Conservation (phyloP, 2,329 filamentous ascomycete genomes). For the Bipolaris bicolor region DNA sequence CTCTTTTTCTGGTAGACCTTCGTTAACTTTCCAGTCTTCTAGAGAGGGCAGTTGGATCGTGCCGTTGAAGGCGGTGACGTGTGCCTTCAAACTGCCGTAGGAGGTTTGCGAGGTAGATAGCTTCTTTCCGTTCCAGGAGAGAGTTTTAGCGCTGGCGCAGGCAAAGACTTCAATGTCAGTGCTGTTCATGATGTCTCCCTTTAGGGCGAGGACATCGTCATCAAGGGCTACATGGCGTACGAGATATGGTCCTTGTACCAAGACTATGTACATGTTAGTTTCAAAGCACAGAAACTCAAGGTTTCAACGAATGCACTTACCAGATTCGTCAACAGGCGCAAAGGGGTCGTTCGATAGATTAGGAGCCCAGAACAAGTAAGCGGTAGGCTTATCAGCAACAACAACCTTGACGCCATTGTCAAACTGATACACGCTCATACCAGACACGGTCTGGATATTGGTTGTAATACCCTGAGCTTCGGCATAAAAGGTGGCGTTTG, state of each 20-base stretch:
- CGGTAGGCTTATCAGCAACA: constrained; percentile 47
- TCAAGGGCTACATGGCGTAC: constrained; percentile 42
- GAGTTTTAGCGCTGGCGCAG: constrained; percentile 28
- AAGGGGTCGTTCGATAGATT: constrained; percentile 49
- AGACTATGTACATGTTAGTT: constrained; percentile 21
- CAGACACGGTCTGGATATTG: constrained; percentile 41
- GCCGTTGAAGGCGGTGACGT: constrained; percentile 30
- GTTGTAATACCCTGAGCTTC: constrained; percentile 47
- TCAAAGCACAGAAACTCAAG: constrained; percentile 5
- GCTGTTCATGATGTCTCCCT: constrained; percentile 44
- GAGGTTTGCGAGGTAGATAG: constrained; percentile 38
- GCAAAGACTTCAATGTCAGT: constrained; percentile 50
- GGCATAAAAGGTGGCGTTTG: constrained; percentile 52
- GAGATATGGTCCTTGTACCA: constrained; percentile 52
- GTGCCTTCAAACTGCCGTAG: constrained; percentile 48
- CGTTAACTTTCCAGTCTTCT: constrained; percentile 55
- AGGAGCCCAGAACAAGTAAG: constrained; percentile 50
- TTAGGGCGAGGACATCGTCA: constrained; percentile 37
- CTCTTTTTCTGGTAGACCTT: constrained; percentile 58
- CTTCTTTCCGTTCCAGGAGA: constrained; percentile 49
- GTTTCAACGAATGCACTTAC: neutral
- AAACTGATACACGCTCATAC: constrained; percentile 45
- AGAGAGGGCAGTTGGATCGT: constrained; percentile 51
- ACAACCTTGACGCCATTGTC: constrained; percentile 47
- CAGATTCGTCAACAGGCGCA: constrained; percentile 47